Evolutionary conservation across 2,329 filamentous ascomycete species (phyloP), one percentile per base, ranked within the genome.

Genomic region (Penicillium sp.): DNA sequence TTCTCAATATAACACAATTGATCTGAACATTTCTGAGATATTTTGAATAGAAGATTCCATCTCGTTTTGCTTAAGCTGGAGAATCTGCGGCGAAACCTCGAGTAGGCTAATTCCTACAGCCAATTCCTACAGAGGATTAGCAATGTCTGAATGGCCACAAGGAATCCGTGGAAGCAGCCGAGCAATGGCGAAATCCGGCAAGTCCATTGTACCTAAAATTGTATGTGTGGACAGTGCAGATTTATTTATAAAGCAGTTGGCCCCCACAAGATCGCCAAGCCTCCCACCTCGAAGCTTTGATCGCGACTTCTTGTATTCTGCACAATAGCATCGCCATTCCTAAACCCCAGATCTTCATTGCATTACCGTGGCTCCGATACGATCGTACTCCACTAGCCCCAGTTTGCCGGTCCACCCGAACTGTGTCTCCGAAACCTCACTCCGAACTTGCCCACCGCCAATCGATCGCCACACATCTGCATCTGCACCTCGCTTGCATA

Each of bases 341-440:
- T 36, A 24, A 24, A 29, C 49, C 49, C 42, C 50, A 43, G 50
- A 52, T 52, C 29, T 43, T 36, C 36, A 24, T 27, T 27, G 29
- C 22, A 8, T 34, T 46, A 39, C 49, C 31, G 42, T 44, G 48
- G 48, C 42, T 38, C 36, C 36, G n/a, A n/a, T 38, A 38, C 36
- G 36, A 38, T 38, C 36, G n/a, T 38, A n/a, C 38, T 40, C 38
- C 38, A 40, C 38, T 40, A 18, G 38, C 38, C 27, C 27, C 36
- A 24, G 32, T 29, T 8, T 16, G 2, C n/a, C 32, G 32, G 32
- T 38, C 36, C 36, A 38, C 36, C 36, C n/a, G 9, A 14, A 27
- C 24, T 34, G 31, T 34, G 31, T 36, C 6, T 21, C 18, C 27
- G 32, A 39, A 46, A 27, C 22, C 32, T 31, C 22, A 29, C n/a